Evolutionary conservation across 495 filamentous ascomycete genomes (phyloP), one percentile per base, ranked within the genome.

Genomic region (Endocarpon pusillum): DNA sequence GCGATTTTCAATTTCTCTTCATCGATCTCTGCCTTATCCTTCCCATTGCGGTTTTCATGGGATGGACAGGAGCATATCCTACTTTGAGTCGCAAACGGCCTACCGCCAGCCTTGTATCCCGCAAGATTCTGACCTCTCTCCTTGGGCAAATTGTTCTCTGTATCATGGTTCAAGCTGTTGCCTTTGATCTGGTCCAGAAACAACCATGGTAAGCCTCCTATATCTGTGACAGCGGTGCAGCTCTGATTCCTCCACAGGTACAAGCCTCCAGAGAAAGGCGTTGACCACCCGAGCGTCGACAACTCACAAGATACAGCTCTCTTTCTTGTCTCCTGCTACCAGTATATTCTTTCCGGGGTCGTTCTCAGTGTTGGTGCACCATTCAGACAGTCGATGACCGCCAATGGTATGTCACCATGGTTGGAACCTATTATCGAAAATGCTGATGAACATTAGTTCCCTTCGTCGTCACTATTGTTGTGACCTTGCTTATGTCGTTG

Each of bases 11-110:
- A 71, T 97, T 94, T 48, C 63, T 99, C 2, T 94, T 83, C 50
- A 94, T 99, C 49, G 91, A 99, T 44, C 67, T 99, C 20, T 58
- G 75, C 20, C 69, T 99, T 21, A 96, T 99, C 38, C 62, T 99
- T 27, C 91, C 91, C 10, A 91, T 99, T 36, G 89, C 89, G 18
- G 81, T 99, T 22, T 94, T 94, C 50, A 99, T 99, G 91, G 85
- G 91, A 37, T 94, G 91, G 89, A 79, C 80, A 19, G 82, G 77
- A 4, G 73, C 91, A 11, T 82, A 75, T 54, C 77, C 78, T 19
- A 58, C 69, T 23, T 71, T 99, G 9, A 75, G 72, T 42, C 69
- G 64, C 24, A 96, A 94, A 50, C 69, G 82, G 30, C 89, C 89
- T 16, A 96, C 83, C 3, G 87, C 89, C 16, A 81, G 83, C 47